A percentile compares a stretch with the other conserved stretches of the same genome.
phyloP scores from a whole-genome alignment of 225 moss, liverwort and hornwort genomes.

The Pseudisothecium myosuroides region DNA sequence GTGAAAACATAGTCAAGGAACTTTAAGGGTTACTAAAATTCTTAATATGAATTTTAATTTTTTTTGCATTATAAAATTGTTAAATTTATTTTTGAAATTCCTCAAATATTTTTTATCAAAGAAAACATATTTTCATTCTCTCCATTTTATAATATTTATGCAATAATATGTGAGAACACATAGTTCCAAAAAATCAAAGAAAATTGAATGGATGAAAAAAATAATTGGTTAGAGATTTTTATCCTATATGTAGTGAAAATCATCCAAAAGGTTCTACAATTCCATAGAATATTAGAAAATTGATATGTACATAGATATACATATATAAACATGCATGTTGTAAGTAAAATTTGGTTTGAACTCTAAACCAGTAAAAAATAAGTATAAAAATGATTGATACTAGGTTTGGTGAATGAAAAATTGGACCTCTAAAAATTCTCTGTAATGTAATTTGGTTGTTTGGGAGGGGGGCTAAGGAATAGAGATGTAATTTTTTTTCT shows the following conservation, averaged over 20 bases:
- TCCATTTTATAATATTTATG: background rate
- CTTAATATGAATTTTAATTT: background rate
- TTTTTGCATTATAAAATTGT: background rate
- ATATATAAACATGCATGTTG: background rate
- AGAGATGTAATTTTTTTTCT: no score
- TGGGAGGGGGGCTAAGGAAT: background rate
- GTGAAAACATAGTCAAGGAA: no score
- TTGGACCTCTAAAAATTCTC: background rate
- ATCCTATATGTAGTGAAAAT: background rate
- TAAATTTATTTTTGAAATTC: background rate
- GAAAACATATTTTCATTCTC: background rate
- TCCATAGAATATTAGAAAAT: background rate
- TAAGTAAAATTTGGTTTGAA: background rate
- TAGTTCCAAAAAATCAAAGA: background rate
- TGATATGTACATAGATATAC: background rate
- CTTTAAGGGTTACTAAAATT: no score
- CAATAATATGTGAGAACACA: background rate
- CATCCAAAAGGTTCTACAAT: background rate
- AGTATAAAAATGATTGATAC: background rate
- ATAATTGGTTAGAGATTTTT: background rate
- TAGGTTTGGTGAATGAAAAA: background rate
- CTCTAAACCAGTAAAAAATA: background rate
- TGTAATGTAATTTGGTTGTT: fast-evolving
- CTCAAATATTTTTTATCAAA: background rate
- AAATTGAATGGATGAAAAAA: background rate